Percentiles rank a stretch among this genome's conserved stretches.
Evolutionary conservation across 805 yeast species (phyloP).

Genomic region (Metschnikowia lachancei): DNA sequence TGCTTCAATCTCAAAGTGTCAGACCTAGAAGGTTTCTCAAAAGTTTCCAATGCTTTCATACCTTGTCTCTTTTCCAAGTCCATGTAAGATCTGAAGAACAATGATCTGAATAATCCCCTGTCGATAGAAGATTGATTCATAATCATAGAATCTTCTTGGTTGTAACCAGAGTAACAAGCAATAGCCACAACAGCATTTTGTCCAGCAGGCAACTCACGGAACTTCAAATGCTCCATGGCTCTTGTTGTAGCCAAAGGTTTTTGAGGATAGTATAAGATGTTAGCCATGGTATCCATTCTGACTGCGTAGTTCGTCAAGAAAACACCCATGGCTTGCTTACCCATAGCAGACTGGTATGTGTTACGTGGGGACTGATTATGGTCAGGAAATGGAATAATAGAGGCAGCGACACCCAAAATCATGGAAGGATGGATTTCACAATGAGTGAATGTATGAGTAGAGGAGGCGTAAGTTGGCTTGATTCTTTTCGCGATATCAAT

Average conservation of each 20-base stretch:
- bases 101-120: slow-evolving; percentile 91
- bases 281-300: slow-evolving; percentile 99
- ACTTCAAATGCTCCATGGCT: slow-evolving; percentile 95
- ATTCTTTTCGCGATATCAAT: slow-evolving; percentile 82
- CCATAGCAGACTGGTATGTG: slow-evolving; percentile 99
- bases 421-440: slow-evolving; percentile 99
- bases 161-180: slow-evolving; percentile 96
- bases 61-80: slow-evolving; percentile 98
- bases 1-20: slow-evolving; percentile 94
- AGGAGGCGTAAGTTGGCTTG: slow-evolving; percentile 55
- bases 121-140: slow-evolving; percentile 98
- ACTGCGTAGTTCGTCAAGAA: slow-evolving; percentile 91
- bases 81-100: slow-evolving; percentile 96
- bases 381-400: slow-evolving; percentile 99
- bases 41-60: slow-evolving; percentile 96
- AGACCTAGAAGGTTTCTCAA: slow-evolving; percentile 93
- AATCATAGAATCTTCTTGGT: slow-evolving; percentile 99
- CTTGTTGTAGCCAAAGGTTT: slow-evolving; percentile 97
- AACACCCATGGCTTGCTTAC: slow-evolving; percentile 99
- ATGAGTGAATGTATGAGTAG: slow-evolving; percentile 85
- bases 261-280: slow-evolving; percentile 94
- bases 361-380: slow-evolving; percentile 99
- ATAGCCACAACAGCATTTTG: slow-evolving; percentile 98
- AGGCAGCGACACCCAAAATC: slow-evolving; percentile 98
- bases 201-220: slow-evolving; percentile 98